Conservation (phyloP, 208 protist genomes). For the Herpetomonas samuelpessoai region DNA sequence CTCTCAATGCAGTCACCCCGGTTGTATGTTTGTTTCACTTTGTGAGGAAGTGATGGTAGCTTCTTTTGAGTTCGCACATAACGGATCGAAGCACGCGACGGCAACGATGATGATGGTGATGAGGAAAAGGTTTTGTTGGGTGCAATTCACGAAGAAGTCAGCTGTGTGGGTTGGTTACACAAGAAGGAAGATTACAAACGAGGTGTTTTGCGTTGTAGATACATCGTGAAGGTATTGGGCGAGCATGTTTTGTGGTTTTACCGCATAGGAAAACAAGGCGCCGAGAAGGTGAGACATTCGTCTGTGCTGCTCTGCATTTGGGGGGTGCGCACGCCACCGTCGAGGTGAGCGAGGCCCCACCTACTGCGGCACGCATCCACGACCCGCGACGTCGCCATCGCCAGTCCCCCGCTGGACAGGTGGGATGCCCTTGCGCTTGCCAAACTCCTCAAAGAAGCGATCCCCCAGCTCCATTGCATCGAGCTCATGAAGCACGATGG, state of each 20-base stretch:
- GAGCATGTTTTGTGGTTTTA: constrained; percentile 3
- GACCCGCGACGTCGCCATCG: constrained; percentile 18
- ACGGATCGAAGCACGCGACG: no score
- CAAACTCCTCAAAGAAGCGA: constrained; percentile 76
- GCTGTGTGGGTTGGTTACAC: no score
- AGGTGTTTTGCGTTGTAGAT: no score
- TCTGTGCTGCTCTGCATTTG: constrained; percentile 7
- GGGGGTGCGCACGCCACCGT: not conserved
- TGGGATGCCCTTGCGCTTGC: constrained; percentile 18
- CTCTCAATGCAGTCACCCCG: no score
- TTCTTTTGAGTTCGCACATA: no score
- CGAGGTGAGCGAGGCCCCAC: not conserved
- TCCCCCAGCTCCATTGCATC: constrained; percentile 65
- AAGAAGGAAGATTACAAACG: no score
- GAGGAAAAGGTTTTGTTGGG: no score
- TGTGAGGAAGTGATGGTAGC: no score
- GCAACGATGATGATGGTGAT: no score
- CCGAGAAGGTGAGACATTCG: constrained; percentile 13
- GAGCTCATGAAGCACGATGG: constrained; percentile 62
- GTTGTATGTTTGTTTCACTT: no score
- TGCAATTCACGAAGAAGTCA: no score
- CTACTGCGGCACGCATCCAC: constrained; percentile 13
- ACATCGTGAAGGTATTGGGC: no score
- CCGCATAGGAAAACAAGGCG: constrained; percentile 22
- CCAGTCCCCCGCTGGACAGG: constrained; percentile 7